Evolutionary conservation across 345 rosid genomes (phyloP), one percentile per base, ranked within the genome.

Genomic region (Gynandropsis gynandra): DNA sequence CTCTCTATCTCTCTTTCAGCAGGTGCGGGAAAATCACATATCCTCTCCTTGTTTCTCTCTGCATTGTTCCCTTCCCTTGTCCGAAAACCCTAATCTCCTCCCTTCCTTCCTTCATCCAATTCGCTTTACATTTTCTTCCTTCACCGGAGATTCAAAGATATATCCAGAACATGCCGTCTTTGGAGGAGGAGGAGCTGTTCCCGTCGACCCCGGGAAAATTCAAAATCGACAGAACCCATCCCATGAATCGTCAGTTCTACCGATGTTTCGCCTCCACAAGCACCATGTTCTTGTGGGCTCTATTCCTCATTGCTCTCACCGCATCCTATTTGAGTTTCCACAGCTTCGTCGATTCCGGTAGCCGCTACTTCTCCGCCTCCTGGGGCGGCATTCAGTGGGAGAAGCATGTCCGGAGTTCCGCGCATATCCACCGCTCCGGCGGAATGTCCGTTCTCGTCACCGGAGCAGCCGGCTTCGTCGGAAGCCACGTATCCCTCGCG

Each of bases 201-300:
- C 85, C 85, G 2, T 77, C 89, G 9, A 82, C 89, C 18, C 81
- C 89, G 0, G 86, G 86, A 0, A 82, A 82, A 65, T 73, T 82
- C 69, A 81, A 81, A 78, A 74, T 76, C 70, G 82, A 74, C 1
- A 48, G 80, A 16, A 18, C 29, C 16, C 51, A 68, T 50, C 27
- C 43, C 39, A 66, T 70, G 70, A 68, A 72, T 56, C 78, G 88
- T 1, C 84, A 77, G 29, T 65, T 82, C 54, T 66, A 77, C 56
- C 80, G 89, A 1, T 79, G 81, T 49, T 77, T 82, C 63, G 61
- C 83, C 12, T 82, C 89, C 6, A 79, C 86, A 6, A 68, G 76
- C 65, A 77, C 86, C 40, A 73, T 77, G 83, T 82, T 79, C 68
- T 41, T 82, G 7, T 82, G 86, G 86, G 89, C 83, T 1, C 70